Evolutionary conservation across 139 green algal species (phyloP), one percentile per base, ranked within the genome.

Genomic region (Monoraphidium neglectum): DNA sequence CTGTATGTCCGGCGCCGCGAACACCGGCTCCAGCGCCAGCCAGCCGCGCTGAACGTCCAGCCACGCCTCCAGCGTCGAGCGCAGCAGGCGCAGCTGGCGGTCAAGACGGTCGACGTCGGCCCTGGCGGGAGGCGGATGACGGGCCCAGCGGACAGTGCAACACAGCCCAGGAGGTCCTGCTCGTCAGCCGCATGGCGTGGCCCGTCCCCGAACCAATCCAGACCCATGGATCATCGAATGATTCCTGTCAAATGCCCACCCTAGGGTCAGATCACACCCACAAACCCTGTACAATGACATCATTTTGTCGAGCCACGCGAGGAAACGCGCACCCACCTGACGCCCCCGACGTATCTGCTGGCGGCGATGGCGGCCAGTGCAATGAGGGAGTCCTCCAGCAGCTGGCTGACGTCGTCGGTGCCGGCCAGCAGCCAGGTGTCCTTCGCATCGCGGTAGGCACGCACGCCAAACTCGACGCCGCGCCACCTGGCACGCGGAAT

Each of bases 371-470:
- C 92, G 40, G 70, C 80, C 86, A 97, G 90, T 4, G 88, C 87
- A 32, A 95, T 80, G 78, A 93, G 88, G 59, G 73, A 89, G 77
- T 97, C 92, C 68, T 97, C 92, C 68, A 97, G 80, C 43, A 88
- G 83, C 51, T 78, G 72, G 23, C 21, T 13, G 4, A 97, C 84
- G 28, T 97, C 91, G 30, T 95, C 92, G 40, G 93, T 65, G 10
- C 81, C 80, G 16, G 84, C 89, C 67, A 97, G 77, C 51, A 94
- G 89, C 68, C 90, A 95, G 47, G 82, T 84, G 72, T 97, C 92
- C 83, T 95, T 95, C 18, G 79, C 54, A 36, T 93, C 92, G 83
- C 96, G 96, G 87, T 93, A 96, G 24, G 76, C 70, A 15, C 76
- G 68, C 36, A 91, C 59, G 5, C 46, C 38, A 54, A 94, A 87